phyloP scores from a whole-genome alignment of 2,329 filamentous ascomycete species.

The Claviceps sp. region DNA sequence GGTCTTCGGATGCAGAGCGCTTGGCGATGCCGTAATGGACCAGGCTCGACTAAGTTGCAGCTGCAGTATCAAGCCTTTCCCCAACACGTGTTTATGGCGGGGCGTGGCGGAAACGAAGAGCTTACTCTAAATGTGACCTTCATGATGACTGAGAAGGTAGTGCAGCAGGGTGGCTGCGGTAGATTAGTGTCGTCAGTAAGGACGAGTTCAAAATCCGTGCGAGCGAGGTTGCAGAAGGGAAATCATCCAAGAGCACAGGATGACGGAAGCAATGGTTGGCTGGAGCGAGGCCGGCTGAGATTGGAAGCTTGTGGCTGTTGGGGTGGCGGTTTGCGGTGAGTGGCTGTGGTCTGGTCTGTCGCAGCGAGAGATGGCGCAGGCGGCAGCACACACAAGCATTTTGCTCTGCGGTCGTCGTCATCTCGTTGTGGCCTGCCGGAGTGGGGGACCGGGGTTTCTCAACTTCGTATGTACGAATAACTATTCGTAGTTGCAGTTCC shows the following conservation, averaged over 20 bases:
- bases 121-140: slow-evolving; percentile 56
- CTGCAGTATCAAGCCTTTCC: not conserved
- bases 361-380: too few relatives aligned
- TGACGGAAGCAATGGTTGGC: slow-evolving; percentile 9
- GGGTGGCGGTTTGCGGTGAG: not conserved
- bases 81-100: not conserved
- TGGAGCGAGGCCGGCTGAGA: not conserved
- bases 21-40: not conserved
- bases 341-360: not conserved
- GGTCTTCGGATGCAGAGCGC: not conserved
- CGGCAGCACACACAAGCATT: not conserved
- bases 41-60: not conserved
- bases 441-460: too few relatives aligned
- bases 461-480: too few relatives aligned
- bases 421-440: not conserved
- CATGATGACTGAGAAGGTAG: slow-evolving; percentile 34
- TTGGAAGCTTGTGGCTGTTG: slow-evolving; percentile 4
- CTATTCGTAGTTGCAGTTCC: too few relatives aligned
- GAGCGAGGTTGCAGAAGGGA: slow-evolving; percentile 2
- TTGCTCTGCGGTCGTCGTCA: not conserved
- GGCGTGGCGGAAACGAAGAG: not conserved
- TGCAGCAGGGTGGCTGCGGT: slow-evolving; percentile 16
- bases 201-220: not conserved
- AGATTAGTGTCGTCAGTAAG: slow-evolving; percentile 2
- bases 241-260: slow-evolving; percentile 2